Conservation (phyloP, 2,329 filamentous ascomycete species). For the Boeremia exigua region DNA sequence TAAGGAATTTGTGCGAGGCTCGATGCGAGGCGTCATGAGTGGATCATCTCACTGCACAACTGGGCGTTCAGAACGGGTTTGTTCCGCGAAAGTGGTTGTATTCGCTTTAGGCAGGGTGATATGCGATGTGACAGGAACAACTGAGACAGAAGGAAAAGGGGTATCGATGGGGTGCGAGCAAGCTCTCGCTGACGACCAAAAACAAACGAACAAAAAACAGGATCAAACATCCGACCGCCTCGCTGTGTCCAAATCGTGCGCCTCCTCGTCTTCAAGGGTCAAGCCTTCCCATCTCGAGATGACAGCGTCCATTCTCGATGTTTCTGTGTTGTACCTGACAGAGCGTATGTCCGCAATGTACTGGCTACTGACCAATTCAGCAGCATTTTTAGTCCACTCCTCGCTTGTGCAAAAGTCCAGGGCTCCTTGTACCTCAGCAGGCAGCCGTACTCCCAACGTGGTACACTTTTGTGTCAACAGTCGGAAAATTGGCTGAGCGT, state of each 20-base stretch:
- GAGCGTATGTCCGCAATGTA: constrained; percentile 38
- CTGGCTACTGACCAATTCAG: constrained; percentile 34
- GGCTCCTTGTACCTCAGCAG: constrained; percentile 25
- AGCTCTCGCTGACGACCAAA: constrained; percentile 1
- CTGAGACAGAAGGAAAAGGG: background rate
- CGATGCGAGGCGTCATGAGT: background rate
- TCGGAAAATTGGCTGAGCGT: constrained; percentile 38
- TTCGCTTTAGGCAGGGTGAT: too few species aligned
- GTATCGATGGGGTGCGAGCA: constrained; percentile 9
- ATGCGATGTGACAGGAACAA: background rate
- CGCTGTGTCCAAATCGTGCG: background rate
- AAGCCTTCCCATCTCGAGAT: constrained; percentile 36
- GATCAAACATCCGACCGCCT: background rate
- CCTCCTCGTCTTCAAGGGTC: constrained; percentile 19
- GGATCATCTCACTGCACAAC: background rate
- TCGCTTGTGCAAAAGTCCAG: constrained; percentile 34
- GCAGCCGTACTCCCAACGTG: constrained; percentile 27
- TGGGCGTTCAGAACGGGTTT: background rate
- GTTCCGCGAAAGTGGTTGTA: background rate
- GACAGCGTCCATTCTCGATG: constrained; percentile 36
- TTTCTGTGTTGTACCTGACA: constrained; percentile 21
- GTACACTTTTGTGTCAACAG: constrained; percentile 37
- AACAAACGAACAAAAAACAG: background rate
- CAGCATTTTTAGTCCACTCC: constrained; percentile 41
- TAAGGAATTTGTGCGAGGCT: background rate